Base-by-base conservation (phyloP, 768 basidiomycete genomes). In the Hypholoma sublateritium region DNA sequence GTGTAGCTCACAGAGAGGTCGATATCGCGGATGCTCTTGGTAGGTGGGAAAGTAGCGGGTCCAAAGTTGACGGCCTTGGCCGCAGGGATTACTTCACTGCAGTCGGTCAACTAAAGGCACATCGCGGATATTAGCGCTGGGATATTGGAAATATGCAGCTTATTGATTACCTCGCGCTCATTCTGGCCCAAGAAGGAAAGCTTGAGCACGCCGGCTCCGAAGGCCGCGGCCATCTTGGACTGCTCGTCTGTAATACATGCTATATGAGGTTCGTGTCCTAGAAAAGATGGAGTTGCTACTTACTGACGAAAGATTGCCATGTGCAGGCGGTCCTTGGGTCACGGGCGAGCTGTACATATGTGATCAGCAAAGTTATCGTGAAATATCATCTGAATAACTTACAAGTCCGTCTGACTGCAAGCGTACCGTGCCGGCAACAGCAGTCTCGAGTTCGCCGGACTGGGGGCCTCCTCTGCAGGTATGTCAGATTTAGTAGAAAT, bases 271-370 rank as follows among this genome's bases (percentile, higher is more conserved):
- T n/a, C 25, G 16, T 39, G 17, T 36, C 46, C 17, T 19, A 13
- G 45, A 24, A 24, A 12, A 50, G n/a, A 11, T 5, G 44, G 9
- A 9, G 28, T 32, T 9, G 5, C 28, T 49, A 62, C 71, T 61
- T 34, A 75, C 72, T 70, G 34, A 73, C 75, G 57, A 76, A 72
- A 1, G 70, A 68, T 65, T 81, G 80, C 80, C 80, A 82, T 46
- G 62, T 59, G 69, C 80, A 81, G 12, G 77, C 72, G 19, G 80
- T 83, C 43, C 76, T 68, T 5, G 72, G 57, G 66, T 81, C 77
- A 55, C 69, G 59, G 22, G 71, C 72, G 52, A 74, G 60, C 70
- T 69, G 49, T 24, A 44, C 25, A 47, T 16, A 47, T 11, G 8
- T 14, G 37, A 21, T 19, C 28, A n/a, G 41, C 36, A 49, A n/a